Conservation (phyloP, 2,329 filamentous ascomycete genomes). For the Aspergillus sp. region DNA sequence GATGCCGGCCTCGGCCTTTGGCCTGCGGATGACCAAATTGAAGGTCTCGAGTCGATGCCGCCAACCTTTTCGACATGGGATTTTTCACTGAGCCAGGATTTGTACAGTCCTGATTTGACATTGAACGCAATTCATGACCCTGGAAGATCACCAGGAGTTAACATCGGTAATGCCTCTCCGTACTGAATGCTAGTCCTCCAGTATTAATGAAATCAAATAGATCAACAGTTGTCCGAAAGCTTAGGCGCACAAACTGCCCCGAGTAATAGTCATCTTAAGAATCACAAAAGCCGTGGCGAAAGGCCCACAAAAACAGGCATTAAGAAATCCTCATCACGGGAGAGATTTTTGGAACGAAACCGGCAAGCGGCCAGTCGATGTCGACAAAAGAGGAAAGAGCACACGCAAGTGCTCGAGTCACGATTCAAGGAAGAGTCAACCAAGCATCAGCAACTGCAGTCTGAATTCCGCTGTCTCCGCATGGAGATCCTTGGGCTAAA, state of each 20-base stretch:
- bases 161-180: no score
- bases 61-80: constrained; percentile 21
- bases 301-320: no score
- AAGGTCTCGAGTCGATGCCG: constrained; percentile 25
- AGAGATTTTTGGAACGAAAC: constrained; percentile 53
- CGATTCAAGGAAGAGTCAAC: constrained; percentile 29
- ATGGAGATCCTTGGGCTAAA: constrained; percentile 34
- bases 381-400: constrained; percentile 57
- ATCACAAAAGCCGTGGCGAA: no score
- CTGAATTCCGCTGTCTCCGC: constrained; percentile 29
- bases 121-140: constrained; percentile 14
- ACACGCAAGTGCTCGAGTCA: constrained; percentile 45
- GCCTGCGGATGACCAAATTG: constrained; percentile 24
- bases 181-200: no score
- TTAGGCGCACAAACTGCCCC: no score
- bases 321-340: constrained; percentile 18
- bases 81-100: constrained; percentile 15
- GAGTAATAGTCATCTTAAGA: no score
- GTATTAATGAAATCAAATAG: no score
- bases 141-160: constrained; percentile 28
- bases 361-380: constrained; percentile 55
- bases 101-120: constrained; percentile 19
- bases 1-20: constrained; percentile 23
- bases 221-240: no score
- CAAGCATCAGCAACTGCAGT: constrained; percentile 24